Conservation (phyloP, 2,329 filamentous ascomycete genomes). For the Rutstroemia sp. region DNA sequence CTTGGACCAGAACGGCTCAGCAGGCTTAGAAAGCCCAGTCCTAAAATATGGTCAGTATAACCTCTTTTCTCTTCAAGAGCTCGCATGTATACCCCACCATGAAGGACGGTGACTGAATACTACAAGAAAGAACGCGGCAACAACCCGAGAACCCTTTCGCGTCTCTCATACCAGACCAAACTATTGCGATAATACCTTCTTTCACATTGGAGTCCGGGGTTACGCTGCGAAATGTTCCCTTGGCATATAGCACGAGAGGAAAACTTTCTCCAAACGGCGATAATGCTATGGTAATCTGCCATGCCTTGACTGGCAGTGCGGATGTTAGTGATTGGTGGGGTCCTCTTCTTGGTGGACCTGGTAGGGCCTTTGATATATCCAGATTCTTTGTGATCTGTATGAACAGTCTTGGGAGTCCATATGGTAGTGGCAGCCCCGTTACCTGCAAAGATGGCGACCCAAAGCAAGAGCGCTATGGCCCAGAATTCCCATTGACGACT, state of each 20-base stretch:
- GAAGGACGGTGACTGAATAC: constrained; percentile 49
- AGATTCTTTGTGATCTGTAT: constrained; percentile 82
- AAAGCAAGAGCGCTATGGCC: constrained; percentile 72
- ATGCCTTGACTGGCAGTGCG: constrained; percentile 77
- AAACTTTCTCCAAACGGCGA: constrained; percentile 50
- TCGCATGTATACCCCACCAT: background rate
- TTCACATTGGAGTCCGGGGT: constrained; percentile 93
- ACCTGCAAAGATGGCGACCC: constrained; percentile 80
- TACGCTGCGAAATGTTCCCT: constrained; percentile 66
- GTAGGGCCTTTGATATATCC: constrained; percentile 72
- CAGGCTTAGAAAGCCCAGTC: background rate
- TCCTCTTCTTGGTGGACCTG: constrained; percentile 68
- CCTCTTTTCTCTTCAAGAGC: constrained; percentile 1
- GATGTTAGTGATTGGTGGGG: constrained; percentile 89
- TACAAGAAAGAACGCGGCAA: constrained; percentile 33
- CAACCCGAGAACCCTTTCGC: constrained; percentile 93
- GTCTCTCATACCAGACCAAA: constrained; percentile 77
- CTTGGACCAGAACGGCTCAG: background rate
- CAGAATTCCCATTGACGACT: constrained; percentile 92
- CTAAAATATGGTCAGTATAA: constrained; percentile 24
- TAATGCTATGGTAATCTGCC: constrained; percentile 72
- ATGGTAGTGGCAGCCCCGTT: constrained; percentile 80
- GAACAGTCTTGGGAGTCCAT: constrained; percentile 79
- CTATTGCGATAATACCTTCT: constrained; percentile 76
- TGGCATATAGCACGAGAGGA: constrained; percentile 61